These are phyloP conservation scores for Tricholoma bakamatsutake DNA, from an alignment of 768 basidiomycete species.

Conservation along the genomic window DNA sequence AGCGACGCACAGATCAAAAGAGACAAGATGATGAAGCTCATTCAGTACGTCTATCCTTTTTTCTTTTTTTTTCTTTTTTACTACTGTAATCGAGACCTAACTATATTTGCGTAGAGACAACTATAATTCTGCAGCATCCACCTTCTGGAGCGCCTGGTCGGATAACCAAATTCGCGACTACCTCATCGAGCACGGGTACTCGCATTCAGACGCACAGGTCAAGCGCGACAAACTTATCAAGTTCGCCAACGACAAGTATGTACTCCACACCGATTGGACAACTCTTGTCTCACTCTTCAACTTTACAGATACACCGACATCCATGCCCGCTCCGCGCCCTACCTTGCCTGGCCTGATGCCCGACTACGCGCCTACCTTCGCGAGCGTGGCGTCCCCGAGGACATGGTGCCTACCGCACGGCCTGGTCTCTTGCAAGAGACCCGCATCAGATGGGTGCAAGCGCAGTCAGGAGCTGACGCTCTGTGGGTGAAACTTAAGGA, in stretches of 20 bases:
- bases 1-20: slow-evolving; percentile 56
- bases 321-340: slow-evolving; percentile 43
- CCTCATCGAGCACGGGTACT: slow-evolving; percentile 69
- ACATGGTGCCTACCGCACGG: slow-evolving; percentile 55
- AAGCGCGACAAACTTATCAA: slow-evolving; percentile 73
- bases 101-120: slow-evolving; percentile 47
- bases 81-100: not conserved
- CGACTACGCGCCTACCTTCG: slow-evolving; percentile 86
- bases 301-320: slow-evolving; percentile 47
- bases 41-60: slow-evolving; percentile 46
- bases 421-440: slow-evolving; percentile 78
- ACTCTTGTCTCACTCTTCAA: not conserved
- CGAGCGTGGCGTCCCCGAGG: slow-evolving; percentile 67
- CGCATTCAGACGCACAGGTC: slow-evolving; percentile 51
- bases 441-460: slow-evolving; percentile 75
- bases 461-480: slow-evolving; percentile 48
- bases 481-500: slow-evolving; percentile 60
- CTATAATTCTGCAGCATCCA: slow-evolving; percentile 56
- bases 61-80: too few species aligned
- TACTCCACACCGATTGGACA: not conserved
- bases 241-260: slow-evolving; percentile 66
- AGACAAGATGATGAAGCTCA: slow-evolving; percentile 73
- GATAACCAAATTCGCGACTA: slow-evolving; percentile 68
- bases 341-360: slow-evolving; percentile 90
- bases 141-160: slow-evolving; percentile 62